These are phyloP conservation scores for Pleurotus platypus DNA, from an alignment of 768 basidiomycete species.

Conservation along the genomic window DNA sequence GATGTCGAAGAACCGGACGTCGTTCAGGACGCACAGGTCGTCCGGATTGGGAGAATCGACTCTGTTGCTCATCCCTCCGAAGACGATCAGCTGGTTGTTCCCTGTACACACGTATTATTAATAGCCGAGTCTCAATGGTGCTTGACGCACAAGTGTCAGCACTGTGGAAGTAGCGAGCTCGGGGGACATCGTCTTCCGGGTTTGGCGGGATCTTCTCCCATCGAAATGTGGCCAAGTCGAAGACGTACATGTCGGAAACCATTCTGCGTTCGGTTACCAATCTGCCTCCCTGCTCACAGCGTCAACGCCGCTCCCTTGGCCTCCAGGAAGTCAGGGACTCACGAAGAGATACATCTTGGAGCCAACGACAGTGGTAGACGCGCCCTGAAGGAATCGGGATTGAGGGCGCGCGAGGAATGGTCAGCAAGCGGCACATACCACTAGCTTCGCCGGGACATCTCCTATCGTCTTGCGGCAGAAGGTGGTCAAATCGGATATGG, in stretches of 20 bases:
- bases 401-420: background rate
- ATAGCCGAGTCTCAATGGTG: background rate
- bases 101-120: conserved; percentile 36
- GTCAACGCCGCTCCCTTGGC: background rate
- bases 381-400: conserved; percentile 51
- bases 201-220: conserved; percentile 72
- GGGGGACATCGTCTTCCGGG: conserved; percentile 68
- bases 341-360: conserved; percentile 90
- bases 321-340: conserved; percentile 22
- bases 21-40: conserved; percentile 88
- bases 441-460: conserved; percentile 84
- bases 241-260: conserved; percentile 86
- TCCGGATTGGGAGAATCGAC: conserved; percentile 68
- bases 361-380: conserved; percentile 87
- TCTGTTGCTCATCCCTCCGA: conserved; percentile 92
- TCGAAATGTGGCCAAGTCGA: conserved; percentile 75
- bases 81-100: conserved; percentile 88
- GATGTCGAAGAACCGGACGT: conserved; percentile 88
- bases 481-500: conserved; percentile 87
- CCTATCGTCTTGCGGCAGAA: conserved; percentile 80
- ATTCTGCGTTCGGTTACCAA: conserved; percentile 83
- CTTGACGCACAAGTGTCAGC: conserved; percentile 70
- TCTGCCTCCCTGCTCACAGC: conserved; percentile 66
- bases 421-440: conserved; percentile 48
- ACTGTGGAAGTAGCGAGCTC: conserved; percentile 92